Evolutionary conservation across 805 yeast genomes (phyloP), one percentile per base, ranked within the genome.

Genomic region (Metschnikowia henanensis): DNA sequence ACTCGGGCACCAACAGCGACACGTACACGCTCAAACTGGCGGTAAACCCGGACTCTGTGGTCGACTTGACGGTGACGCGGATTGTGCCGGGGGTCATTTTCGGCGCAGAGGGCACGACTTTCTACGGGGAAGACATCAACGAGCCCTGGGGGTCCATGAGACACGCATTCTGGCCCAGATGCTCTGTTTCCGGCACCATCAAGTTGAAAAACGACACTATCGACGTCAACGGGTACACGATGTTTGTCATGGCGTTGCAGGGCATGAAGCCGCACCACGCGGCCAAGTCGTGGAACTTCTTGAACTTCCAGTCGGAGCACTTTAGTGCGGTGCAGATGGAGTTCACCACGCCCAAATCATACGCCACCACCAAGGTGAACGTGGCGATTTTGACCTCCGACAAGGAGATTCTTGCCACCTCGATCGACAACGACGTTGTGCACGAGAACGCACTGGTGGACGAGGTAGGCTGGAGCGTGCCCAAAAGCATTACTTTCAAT

Each of bases 261-360:
- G 98, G 98, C 49, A 91, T 94, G 98, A 94, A 94, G 67, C 99
- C 99, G 7, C 97, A 94, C 66, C 99, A 94, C 68, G 97, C 97
- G 28, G 99, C 99, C 44, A 88, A 95, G 49, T 70, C 89, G 18
- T 94, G 99, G 99, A 94, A 92, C 68, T 94, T 94, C 63, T 68
- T 87, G 50, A 85, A 88, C 67, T 92, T 87, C 76, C 96, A 88
- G 62, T 84, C 94, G 16, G 76, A 81, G 39, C 70, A 81, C 30
- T 73, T 77, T 55, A 74, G 92, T 28, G 95, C 87, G 9, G 82
- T 90, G 15, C 77, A 87, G 52, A 94, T 94, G 97, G 97, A 94
- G 66, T 94, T 88, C 72, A 86, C 91, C 35, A 94, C 99, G 7
- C 99, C 99, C 22, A 81, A 72, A 45, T 83, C 96, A 1, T 94